A percentile compares a stretch with the other conserved stretches of the same genome.
Conservation (phyloP, 805 yeast genomes). For the Candida silvatica region DNA sequence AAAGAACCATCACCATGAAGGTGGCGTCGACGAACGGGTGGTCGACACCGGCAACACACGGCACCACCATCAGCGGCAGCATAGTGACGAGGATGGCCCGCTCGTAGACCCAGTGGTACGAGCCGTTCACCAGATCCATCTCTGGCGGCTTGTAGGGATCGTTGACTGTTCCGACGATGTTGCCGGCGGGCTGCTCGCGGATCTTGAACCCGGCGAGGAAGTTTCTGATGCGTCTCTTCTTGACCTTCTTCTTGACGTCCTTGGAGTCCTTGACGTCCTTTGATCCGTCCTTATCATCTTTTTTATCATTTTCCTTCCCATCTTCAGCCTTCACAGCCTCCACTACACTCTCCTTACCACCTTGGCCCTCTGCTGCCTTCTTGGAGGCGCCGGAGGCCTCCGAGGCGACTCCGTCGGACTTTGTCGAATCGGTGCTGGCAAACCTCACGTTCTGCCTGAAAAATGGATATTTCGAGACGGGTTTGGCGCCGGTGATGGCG, state of each 20-base stretch:
- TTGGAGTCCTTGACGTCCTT: constrained; percentile 1
- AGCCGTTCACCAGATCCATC: constrained; percentile 62
- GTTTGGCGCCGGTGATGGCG: no score
- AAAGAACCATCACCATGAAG: constrained; percentile 54
- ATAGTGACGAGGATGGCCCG: constrained; percentile 58
- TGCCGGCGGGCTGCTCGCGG: constrained; percentile 81
- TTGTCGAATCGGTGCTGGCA: no score
- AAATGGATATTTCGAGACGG: no score
- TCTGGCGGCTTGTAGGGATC: constrained; percentile 73
- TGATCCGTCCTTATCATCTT: background rate
- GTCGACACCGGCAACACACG: constrained; percentile 68
- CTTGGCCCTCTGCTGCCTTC: no score
- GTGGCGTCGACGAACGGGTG: constrained; percentile 67
- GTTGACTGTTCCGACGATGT: constrained; percentile 87
- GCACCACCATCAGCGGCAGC: constrained; percentile 69
- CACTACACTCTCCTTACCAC: no score
- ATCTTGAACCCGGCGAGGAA: constrained; percentile 31
- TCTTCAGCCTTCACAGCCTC: no score
- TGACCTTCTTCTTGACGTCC: constrained; percentile 2
- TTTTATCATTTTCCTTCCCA: constrained; percentile 1
- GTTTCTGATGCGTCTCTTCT: background rate
- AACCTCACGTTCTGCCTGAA: no score
- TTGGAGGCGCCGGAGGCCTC: no score
- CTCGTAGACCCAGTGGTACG: constrained; percentile 92
- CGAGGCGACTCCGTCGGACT: no score